Evolutionary conservation across 208 protist genomes (phyloP).

Genomic region (Wallacemonas sp.): DNA sequence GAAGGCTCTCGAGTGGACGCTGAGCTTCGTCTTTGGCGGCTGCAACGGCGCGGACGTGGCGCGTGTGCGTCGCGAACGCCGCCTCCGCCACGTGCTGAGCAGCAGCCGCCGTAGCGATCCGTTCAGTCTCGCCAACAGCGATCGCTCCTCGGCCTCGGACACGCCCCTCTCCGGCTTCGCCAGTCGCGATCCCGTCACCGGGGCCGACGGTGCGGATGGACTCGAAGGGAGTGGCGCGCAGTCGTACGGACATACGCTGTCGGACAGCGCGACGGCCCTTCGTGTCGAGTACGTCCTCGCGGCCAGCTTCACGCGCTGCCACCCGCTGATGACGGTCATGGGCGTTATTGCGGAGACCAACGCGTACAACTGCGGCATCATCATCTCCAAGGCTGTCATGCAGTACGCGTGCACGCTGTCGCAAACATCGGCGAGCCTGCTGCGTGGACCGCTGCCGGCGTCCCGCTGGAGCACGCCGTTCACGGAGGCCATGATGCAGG

Average conservation of each 20-base stretch:
- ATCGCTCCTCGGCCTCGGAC: neutral
- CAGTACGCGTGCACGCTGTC: constrained; percentile 55
- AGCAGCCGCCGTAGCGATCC: constrained; percentile 1
- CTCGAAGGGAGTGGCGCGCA: too few species aligned
- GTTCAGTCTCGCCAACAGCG: constrained; percentile 10
- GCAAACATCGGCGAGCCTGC: constrained; percentile 44
- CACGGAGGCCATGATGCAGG: constrained; percentile 58
- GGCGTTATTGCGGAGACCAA: constrained; percentile 47
- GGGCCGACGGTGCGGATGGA: too few species aligned
- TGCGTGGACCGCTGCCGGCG: constrained; percentile 37
- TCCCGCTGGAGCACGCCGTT: constrained; percentile 47
- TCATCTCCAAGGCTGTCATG: constrained; percentile 51
- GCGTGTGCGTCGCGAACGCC: constrained; percentile 30
- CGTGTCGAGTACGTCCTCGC: constrained; percentile 59
- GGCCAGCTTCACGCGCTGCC: constrained; percentile 47
- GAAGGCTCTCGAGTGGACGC: constrained; percentile 39
- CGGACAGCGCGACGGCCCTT: constrained; percentile 20
- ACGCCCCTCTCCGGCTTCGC: neutral
- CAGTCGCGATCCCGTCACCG: too few species aligned
- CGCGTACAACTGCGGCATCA: constrained; percentile 42
- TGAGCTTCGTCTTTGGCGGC: constrained; percentile 54
- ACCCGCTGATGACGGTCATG: constrained; percentile 56
- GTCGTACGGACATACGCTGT: too few species aligned
- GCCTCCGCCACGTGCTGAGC: constrained; percentile 10
- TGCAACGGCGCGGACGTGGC: constrained; percentile 34